These are phyloP conservation scores for Hypoxylon sp. DNA, from an alignment of 2,329 filamentous ascomycete genomes.

Conservation along the genomic window DNA sequence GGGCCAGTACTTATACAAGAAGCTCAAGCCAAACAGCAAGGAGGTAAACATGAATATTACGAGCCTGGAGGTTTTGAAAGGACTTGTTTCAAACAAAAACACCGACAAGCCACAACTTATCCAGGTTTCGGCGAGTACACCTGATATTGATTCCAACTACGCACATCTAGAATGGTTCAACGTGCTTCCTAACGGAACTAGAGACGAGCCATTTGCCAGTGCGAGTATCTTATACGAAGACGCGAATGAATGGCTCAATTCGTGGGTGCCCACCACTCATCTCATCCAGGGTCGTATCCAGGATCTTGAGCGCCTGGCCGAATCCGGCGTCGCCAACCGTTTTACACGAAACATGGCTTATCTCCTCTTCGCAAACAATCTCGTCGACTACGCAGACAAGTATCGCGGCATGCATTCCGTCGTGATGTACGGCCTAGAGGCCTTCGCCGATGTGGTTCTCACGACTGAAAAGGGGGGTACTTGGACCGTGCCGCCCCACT, in stretches of 20 bases:
- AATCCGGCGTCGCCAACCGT: constrained; percentile 70
- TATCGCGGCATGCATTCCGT: constrained; percentile 60
- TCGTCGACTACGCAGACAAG: constrained; percentile 57
- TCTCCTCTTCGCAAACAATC: constrained; percentile 59
- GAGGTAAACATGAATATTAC: constrained; percentile 64
- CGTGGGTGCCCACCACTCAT: constrained; percentile 71
- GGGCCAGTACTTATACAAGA: constrained; percentile 70
- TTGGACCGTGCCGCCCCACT: constrained; percentile 60
- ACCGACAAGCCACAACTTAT: constrained; percentile 53
- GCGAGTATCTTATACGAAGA: constrained; percentile 67
- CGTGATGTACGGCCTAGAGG: constrained; percentile 55
- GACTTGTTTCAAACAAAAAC: constrained; percentile 56
- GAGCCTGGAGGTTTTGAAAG: constrained; percentile 66
- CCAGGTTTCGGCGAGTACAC: constrained; percentile 58
- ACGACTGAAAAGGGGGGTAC: constrained; percentile 50
- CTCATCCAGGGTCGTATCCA: constrained; percentile 67
- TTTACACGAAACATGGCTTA: constrained; percentile 75
- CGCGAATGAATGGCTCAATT: constrained; percentile 64
- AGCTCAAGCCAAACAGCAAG: constrained; percentile 62
- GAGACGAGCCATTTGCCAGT: constrained; percentile 61
- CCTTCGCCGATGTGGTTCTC: constrained; percentile 55
- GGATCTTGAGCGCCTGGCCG: constrained; percentile 64
- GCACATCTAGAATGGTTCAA: constrained; percentile 61
- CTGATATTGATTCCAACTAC: constrained; percentile 58
- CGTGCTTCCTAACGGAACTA: constrained; percentile 55